Percentiles rank a stretch among this genome's conserved stretches.
These are phyloP conservation scores for Calendula officinalis DNA, from an alignment of 129 eudicot species.

Conservation along the genomic window DNA sequence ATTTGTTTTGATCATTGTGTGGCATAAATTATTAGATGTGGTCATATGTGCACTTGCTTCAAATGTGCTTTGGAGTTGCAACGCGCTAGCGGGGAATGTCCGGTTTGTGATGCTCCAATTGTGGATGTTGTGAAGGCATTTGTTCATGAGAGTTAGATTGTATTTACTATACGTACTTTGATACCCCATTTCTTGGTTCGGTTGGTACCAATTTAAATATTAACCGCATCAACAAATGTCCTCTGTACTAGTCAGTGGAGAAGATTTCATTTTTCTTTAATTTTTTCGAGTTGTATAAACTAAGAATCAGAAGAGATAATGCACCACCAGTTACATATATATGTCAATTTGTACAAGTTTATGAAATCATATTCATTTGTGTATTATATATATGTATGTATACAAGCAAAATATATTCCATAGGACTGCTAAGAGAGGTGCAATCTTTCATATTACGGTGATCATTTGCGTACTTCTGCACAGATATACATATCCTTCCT, in stretches of 20 bases:
- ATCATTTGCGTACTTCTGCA: too few relatives aligned
- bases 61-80: constrained; percentile 33
- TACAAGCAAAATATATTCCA: too few relatives aligned
- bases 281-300: constrained; percentile 10
- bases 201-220: background rate
- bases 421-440: too few relatives aligned
- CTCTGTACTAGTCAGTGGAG: background rate
- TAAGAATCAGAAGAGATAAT: background rate
- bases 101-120: constrained; percentile 38
- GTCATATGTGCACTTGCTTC: constrained; percentile 40
- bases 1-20: too few relatives aligned
- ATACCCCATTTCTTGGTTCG: background rate
- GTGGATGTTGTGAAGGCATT: constrained; percentile 32
- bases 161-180: background rate
- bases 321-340: too few relatives aligned
- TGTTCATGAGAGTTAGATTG: constrained; percentile 17
- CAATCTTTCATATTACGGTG: too few relatives aligned
- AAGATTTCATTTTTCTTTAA: background rate
- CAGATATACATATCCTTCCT: too few relatives aligned
- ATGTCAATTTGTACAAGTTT: too few relatives aligned
- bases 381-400: too few relatives aligned
- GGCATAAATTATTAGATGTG: background rate
- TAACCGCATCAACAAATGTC: too few relatives aligned
- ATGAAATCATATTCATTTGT: too few relatives aligned
- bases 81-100: constrained; percentile 27